Evolutionary conservation across 768 basidiomycete species (phyloP).

Genomic region (Galerina sulciceps): DNA sequence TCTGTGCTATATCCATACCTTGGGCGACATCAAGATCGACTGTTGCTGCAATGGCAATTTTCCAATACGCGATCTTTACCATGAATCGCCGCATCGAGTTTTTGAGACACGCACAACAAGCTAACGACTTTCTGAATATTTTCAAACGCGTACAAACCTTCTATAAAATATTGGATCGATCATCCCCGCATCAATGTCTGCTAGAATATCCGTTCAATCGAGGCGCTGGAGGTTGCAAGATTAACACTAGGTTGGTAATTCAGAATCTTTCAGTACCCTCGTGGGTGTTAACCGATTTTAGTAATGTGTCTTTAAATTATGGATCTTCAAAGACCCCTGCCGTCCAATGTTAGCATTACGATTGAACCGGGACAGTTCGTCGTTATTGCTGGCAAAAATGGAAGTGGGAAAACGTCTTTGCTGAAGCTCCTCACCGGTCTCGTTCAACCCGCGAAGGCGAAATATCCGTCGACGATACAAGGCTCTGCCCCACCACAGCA

Average conservation of each 20-base stretch:
- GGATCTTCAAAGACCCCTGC: constrained; percentile 21
- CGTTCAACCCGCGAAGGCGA: constrained; percentile 47
- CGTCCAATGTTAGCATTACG: constrained; percentile 43
- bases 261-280: no score
- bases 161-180: neutral
- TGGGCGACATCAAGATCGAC: constrained; percentile 30
- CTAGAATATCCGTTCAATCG: neutral
- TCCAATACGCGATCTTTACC: constrained; percentile 34
- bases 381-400: constrained; percentile 59
- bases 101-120: constrained; percentile 25
- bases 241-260: neutral
- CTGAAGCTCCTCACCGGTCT: constrained; percentile 53
- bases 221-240: neutral
- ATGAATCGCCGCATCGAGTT: constrained; percentile 18
- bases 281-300: neutral
- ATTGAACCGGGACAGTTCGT: constrained; percentile 53
- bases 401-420: constrained; percentile 57
- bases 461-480: constrained; percentile 44
- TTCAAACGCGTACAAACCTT: neutral
- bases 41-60: constrained; percentile 35
- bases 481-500: constrained; percentile 37
- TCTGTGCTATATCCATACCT: constrained; percentile 26
- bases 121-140: neutral
- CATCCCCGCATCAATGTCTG: neutral
- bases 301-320: constrained; percentile 9